Evolutionary conservation across 192 early-diverging fungal species (phyloP).

Genomic region (Coemansia sp.): DNA sequence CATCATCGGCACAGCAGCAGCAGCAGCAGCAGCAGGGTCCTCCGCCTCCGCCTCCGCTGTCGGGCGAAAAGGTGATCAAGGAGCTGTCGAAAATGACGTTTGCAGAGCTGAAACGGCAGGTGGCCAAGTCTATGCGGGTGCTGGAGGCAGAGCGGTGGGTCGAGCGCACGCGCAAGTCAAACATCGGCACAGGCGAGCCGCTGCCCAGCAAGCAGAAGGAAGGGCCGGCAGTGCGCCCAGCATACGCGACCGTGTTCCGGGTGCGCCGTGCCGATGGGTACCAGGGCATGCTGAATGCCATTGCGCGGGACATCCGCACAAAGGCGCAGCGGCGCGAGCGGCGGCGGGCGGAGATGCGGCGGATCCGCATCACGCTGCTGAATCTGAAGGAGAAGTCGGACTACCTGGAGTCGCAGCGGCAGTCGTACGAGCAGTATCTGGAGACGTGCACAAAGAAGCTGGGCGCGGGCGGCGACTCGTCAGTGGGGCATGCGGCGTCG

Average conservation of each 20-base stretch:
- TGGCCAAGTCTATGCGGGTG: slow-evolving; percentile 76
- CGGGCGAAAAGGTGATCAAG: slow-evolving; percentile 50
- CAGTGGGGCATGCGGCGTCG: slow-evolving; percentile 56
- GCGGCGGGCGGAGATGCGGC: slow-evolving; percentile 68
- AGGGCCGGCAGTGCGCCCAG: slow-evolving; percentile 27
- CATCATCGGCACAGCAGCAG: slow-evolving; percentile 24
- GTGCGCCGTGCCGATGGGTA: slow-evolving; percentile 71
- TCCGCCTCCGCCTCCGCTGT: slow-evolving; percentile 43
- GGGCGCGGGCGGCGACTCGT: slow-evolving; percentile 55
- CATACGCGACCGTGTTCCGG: slow-evolving; percentile 50
- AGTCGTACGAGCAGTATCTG: slow-evolving; percentile 90
- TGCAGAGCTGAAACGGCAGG: slow-evolving; percentile 73
- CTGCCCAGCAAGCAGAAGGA: slow-evolving; percentile 1
- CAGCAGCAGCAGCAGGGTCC: slow-evolving; percentile 12
- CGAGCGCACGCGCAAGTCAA: slow-evolving; percentile 55
- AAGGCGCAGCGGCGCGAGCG: slow-evolving; percentile 82
- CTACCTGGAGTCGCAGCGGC: slow-evolving; percentile 84
- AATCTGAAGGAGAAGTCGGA: slow-evolving; percentile 81
- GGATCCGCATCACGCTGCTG: slow-evolving; percentile 73
- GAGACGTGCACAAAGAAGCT: slow-evolving; percentile 85
- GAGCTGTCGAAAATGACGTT: slow-evolving; percentile 69
- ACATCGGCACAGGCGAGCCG: slow-evolving; percentile 49
- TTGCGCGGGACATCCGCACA: slow-evolving; percentile 89
- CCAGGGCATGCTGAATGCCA: slow-evolving; percentile 89
- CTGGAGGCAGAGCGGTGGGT: slow-evolving; percentile 77